Base-by-base conservation (phyloP, 1,284 basidiomycete species). In the Macrocystidia cucumis region DNA sequence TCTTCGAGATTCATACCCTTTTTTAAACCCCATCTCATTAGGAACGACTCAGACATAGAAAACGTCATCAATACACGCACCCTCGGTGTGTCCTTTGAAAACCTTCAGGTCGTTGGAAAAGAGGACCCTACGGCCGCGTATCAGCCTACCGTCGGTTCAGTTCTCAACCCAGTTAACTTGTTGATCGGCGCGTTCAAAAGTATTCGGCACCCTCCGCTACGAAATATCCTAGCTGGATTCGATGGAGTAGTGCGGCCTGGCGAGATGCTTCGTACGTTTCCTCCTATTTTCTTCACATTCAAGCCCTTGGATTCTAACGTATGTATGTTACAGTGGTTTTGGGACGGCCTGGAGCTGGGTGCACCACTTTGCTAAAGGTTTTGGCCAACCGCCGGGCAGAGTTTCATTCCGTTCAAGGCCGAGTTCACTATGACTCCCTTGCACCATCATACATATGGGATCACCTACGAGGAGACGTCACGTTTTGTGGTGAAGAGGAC, bases 401-500 rank as follows among this genome's bases (percentile, higher is more conserved):
- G 42, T 89, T 69, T 44, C 64, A 78, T 43, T 48, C 60, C 8
- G 63, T 87, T 4, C 49, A 72, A n/a, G 82, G 84, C 5, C 63
- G 78, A 0, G 68, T 88, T 2, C 59, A 64, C 37, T 90, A 87
- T 50, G 79, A 81, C 47, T 73, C 78, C 0, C 67, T 88, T 39
- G 55, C 71, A 1, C 65, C 75, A 0, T 52, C 65, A 0, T 58
- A 78, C 23, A 60, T 85, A 28, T 46, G 56, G 28, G 63, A 67
- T 19, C 67, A 69, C 40, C 75, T 72, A 50, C 74, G 79, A 4
- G 81, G 81, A 9, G 82, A 84, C 43, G 70, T 80, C 4, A 67
- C 71, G 38, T 85, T 83, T 51, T 78, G 67, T 40, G 74, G 78
- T 0, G 80, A 83, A 50, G 76, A 78, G 42, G 87, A 90, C 45